Percentiles rank a stretch among this genome's conserved stretches.
These are phyloP conservation scores for Mycena latifolia DNA, from an alignment of 768 basidiomycete species.

Conservation along the genomic window DNA sequence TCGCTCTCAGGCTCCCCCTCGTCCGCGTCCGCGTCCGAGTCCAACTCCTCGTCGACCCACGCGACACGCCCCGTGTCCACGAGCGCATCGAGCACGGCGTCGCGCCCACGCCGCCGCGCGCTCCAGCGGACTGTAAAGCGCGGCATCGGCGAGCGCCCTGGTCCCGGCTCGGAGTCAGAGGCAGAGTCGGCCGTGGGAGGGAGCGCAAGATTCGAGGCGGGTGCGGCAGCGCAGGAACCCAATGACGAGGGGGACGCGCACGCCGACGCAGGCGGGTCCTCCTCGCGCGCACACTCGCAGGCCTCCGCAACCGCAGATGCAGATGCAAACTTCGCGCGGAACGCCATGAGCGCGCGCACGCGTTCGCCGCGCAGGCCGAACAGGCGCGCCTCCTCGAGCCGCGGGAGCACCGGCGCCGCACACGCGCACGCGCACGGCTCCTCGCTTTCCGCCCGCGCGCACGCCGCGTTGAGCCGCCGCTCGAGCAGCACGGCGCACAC, in stretches of 20 bases:
- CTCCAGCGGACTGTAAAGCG: constrained; percentile 26
- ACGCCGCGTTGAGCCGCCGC: constrained; percentile 20
- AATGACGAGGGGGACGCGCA: constrained; percentile 10
- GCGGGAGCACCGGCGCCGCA: constrained; percentile 25
- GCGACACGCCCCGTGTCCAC: constrained; percentile 46
- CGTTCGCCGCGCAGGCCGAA: constrained; percentile 30
- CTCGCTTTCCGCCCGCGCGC: neutral
- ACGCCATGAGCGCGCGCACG: constrained; percentile 20
- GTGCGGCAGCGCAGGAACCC: neutral
- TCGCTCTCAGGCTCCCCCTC: too few species aligned
- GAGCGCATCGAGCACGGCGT: constrained; percentile 52
- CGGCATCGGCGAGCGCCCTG: constrained; percentile 46
- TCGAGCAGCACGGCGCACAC: constrained; percentile 52
- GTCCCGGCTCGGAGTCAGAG: constrained; percentile 40
- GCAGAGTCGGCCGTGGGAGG: neutral
- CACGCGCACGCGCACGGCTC: neutral
- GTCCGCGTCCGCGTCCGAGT: neutral
- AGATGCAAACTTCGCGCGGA: constrained; percentile 28
- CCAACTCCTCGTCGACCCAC: constrained; percentile 19
- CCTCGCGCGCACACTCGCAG: neutral
- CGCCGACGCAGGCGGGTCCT: constrained; percentile 20
- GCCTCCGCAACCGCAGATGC: too few species aligned
- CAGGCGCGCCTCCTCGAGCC: constrained; percentile 33
- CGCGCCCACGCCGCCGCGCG: constrained; percentile 40
- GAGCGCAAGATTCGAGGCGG: neutral